phyloP scores from a whole-genome alignment of 371 early-diverging fungal genomes.

The Lichtheimia hyalospora region DNA sequence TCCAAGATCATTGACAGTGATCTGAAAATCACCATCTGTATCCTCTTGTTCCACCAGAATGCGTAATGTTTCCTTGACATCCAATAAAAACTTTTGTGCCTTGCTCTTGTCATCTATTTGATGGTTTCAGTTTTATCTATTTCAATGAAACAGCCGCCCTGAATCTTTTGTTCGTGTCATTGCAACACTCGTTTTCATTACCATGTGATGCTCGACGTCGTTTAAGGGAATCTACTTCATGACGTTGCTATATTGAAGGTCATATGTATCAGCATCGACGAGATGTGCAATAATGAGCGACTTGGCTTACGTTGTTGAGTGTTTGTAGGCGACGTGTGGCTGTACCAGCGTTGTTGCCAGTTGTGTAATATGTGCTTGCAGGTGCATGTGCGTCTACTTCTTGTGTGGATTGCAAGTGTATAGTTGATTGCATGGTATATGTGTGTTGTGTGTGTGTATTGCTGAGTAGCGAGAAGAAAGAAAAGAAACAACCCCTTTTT shows the following conservation, averaged over 20 bases:
- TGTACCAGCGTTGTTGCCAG: constrained; percentile 41
- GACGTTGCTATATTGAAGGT: constrained; percentile 12
- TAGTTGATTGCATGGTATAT: constrained; percentile 24
- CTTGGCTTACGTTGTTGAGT: constrained; percentile 8
- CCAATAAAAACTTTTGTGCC: constrained; percentile 79
- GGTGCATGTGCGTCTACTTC: constrained; percentile 43
- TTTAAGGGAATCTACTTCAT: constrained; percentile 19
- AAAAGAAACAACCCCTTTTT: neutral
- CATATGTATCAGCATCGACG: neutral
- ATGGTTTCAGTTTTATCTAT: neutral
- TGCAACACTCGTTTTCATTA: constrained; percentile 7
- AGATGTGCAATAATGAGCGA: constrained; percentile 12
- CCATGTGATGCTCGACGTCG: constrained; percentile 51
- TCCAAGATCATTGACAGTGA: constrained; percentile 91
- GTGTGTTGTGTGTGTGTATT: neutral
- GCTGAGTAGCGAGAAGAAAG: constrained; percentile 7
- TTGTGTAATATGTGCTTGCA: constrained; percentile 51
- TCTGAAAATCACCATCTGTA: constrained; percentile 93
- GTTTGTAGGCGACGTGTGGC: constrained; percentile 23
- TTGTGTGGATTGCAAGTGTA: constrained; percentile 17
- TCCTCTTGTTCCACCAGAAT: constrained; percentile 91
- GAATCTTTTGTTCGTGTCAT: no score
- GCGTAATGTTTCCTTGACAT: constrained; percentile 83
- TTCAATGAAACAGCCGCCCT: no score
- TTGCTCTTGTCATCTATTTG: constrained; percentile 71